Evolutionary conservation across 305 asterid genomes (phyloP).

Genomic region (Lippia alba): DNA sequence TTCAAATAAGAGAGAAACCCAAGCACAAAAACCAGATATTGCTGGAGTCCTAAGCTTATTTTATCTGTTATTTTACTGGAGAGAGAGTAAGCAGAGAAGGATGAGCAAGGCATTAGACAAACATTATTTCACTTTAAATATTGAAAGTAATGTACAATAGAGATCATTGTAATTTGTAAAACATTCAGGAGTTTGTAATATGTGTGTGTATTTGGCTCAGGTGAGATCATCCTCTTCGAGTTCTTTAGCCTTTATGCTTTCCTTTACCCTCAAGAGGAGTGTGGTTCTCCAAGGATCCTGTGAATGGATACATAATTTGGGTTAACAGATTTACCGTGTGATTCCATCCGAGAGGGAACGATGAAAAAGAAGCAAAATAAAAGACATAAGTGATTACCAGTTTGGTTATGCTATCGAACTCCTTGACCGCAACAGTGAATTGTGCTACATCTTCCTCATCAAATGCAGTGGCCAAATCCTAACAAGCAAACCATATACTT

Average conservation of each 20-base stretch:
- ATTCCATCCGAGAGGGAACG: not conserved
- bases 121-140: not conserved
- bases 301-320: conserved; percentile 10
- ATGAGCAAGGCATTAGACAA: not conserved
- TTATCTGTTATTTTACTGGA: not conserved
- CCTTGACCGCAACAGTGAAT: conserved; percentile 46
- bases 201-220: conserved; percentile 19
- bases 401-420: conserved; percentile 47
- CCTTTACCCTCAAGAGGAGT: conserved; percentile 48
- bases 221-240: conserved; percentile 51
- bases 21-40: conserved; percentile 4
- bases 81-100: not conserved
- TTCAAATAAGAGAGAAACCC: too few species aligned
- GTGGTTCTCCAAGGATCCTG: conserved; percentile 51
- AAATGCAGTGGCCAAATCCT: conserved; percentile 54
- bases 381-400: conserved; percentile 36
- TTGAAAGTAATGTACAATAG: conserved; percentile 15
- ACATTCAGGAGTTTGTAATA: too few species aligned
- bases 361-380: too few species aligned
- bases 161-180: too few species aligned
- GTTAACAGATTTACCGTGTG: not conserved
- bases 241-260: conserved; percentile 46
- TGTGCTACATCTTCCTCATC: conserved; percentile 50
- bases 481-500: not conserved
- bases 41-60: not conserved